These are phyloP conservation scores for Cryptococcus wingfieldii DNA, from an alignment of 1,284 basidiomycete species.

Conservation along the genomic window DNA sequence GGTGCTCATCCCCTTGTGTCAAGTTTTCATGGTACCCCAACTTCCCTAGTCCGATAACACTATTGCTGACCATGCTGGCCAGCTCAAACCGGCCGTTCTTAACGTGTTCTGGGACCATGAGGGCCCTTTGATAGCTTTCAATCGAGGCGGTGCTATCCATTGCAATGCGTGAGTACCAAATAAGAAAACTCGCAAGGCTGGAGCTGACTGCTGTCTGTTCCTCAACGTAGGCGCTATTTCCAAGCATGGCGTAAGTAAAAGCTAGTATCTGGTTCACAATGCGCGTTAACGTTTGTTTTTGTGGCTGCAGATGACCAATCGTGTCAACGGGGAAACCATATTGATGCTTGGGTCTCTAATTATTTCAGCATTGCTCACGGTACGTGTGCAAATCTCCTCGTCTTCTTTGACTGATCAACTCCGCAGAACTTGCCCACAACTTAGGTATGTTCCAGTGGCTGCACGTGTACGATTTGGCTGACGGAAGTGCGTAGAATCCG, in stretches of 20 bases:
- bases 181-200: background rate
- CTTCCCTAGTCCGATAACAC: background rate
- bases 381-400: conserved; percentile 8
- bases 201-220: background rate
- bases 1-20: conserved; percentile 49
- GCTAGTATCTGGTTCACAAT: background rate
- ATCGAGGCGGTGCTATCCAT: conserved; percentile 82
- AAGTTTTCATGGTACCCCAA: conserved; percentile 35
- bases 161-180: conserved; percentile 62
- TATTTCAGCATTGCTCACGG: conserved; percentile 88
- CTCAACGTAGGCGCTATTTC: conserved; percentile 59
- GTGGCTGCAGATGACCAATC: conserved; percentile 52
- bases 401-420: background rate
- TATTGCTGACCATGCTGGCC: background rate
- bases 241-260: conserved; percentile 74
- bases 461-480: conserved; percentile 2
- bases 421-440: conserved; percentile 39
- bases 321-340: conserved; percentile 60
- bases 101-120: conserved; percentile 81
- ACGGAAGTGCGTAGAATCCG: conserved; percentile 24
- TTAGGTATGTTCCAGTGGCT: conserved; percentile 19
- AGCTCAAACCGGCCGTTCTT: conserved; percentile 57
- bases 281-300: background rate
- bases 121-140: conserved; percentile 89
- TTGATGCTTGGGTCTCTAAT: conserved; percentile 75